phyloP scores from a whole-genome alignment of 805 yeast genomes.

The Hanseniaspora nectarophila region DNA sequence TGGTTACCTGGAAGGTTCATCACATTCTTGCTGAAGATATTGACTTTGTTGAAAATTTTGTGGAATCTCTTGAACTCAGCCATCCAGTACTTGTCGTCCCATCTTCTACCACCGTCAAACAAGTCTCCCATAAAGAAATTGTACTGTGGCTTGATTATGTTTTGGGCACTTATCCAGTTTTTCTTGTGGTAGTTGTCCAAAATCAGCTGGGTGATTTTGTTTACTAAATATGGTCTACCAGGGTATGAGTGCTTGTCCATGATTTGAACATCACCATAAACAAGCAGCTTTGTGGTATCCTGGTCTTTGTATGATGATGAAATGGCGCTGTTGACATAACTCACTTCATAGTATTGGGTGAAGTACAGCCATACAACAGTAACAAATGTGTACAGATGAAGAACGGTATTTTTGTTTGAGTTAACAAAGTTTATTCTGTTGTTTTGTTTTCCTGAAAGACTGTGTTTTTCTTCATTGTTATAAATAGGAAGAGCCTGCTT shows the following conservation, averaged over 20 bases:
- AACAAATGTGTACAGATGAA: conserved; percentile 17
- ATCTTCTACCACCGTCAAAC: conserved; percentile 88
- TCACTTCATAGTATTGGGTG: conserved; percentile 45
- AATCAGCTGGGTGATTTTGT: conserved; percentile 45
- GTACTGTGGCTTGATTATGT: conserved; percentile 56
- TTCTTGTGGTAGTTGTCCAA: conserved; percentile 72
- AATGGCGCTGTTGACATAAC: conserved; percentile 33
- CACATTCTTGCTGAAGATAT: conserved; percentile 34
- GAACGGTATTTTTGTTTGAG: conserved; percentile 16
- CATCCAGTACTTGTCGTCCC: conserved; percentile 62
- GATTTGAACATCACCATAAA: conserved; percentile 90
- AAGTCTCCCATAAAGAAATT: conserved; percentile 78
- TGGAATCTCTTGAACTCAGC: conserved; percentile 60
- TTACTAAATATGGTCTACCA: conserved; percentile 40
- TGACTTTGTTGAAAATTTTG: conserved; percentile 45
- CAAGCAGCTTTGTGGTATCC: conserved; percentile 32
- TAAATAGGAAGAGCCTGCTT: neutral
- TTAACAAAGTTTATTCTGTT: conserved; percentile 1
- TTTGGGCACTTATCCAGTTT: conserved; percentile 53
- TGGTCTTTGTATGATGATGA: conserved; percentile 27
- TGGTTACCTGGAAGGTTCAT: conserved; percentile 80
- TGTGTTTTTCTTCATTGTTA: neutral
- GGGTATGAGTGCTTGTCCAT: conserved; percentile 86
- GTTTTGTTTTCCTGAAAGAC: neutral
- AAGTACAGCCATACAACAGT: conserved; percentile 34